phyloP scores from a whole-genome alignment of 768 basidiomycete species.

The Amanita exitialis region DNA sequence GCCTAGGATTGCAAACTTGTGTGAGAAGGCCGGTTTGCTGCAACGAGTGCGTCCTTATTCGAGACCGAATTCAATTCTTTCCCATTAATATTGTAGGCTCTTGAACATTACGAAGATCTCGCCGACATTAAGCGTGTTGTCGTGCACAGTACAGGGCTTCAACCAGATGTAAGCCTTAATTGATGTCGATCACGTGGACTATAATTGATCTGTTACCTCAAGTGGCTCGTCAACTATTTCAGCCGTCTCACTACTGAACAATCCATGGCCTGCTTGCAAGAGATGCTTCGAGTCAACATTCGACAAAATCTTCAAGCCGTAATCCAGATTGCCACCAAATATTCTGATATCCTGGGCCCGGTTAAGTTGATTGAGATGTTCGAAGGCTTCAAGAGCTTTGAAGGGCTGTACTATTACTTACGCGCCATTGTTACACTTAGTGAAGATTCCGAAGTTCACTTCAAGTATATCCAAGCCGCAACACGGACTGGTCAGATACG shows the following conservation, averaged over 20 bases:
- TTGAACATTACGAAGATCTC: slow-evolving; percentile 97
- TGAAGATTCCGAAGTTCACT: slow-evolving; percentile 94
- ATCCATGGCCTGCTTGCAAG: slow-evolving; percentile 90
- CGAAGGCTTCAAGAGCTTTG: slow-evolving; percentile 94
- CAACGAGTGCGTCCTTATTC: slow-evolving; percentile 57
- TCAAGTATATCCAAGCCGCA: slow-evolving; percentile 99
- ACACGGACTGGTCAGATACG: slow-evolving; percentile 97
- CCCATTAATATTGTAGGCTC: slow-evolving; percentile 48
- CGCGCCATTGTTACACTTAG: slow-evolving; percentile 96
- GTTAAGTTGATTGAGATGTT: slow-evolving; percentile 98
- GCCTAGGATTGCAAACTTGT: slow-evolving; percentile 93
- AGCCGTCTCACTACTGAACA: slow-evolving; percentile 95
- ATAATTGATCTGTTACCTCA: slow-evolving; percentile 6
- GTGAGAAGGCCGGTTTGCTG: slow-evolving; percentile 94
- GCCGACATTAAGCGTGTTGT: slow-evolving; percentile 98
- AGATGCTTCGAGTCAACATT: slow-evolving; percentile 96
- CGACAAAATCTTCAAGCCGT: slow-evolving; percentile 96
- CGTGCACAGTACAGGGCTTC: slow-evolving; percentile 81
- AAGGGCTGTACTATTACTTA: slow-evolving; percentile 98
- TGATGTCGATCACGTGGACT: neutral
- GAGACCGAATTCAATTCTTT: neutral
- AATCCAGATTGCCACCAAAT: slow-evolving; percentile 96
- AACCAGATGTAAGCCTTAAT: slow-evolving; percentile 55
- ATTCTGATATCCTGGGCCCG: slow-evolving; percentile 95
- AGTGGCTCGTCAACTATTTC: slow-evolving; percentile 98